Percentiles rank a stretch among this genome's conserved stretches.
phyloP scores from a whole-genome alignment of 1,284 basidiomycete genomes.

The Cutaneotrichosporon dermatis region DNA sequence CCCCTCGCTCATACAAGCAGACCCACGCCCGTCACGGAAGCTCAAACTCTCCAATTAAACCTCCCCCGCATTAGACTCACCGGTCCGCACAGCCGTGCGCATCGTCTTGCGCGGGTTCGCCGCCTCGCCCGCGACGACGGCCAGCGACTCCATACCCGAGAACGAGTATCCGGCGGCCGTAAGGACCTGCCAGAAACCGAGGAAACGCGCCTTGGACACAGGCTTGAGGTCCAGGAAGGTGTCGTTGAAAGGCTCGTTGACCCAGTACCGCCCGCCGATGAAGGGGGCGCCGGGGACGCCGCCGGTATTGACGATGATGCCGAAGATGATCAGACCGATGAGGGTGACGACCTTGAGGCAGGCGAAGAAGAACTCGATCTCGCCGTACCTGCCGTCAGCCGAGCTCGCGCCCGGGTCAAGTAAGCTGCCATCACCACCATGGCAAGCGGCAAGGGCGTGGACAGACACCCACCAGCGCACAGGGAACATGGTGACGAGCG shows the following conservation, averaged over 20 bases:
- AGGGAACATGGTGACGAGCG: constrained; percentile 10
- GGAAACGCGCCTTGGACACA: constrained; percentile 46
- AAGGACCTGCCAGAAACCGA: constrained; percentile 61
- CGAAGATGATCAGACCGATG: constrained; percentile 53
- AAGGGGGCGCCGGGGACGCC: constrained; percentile 57
- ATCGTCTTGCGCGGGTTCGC: constrained; percentile 65
- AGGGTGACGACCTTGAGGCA: constrained; percentile 66
- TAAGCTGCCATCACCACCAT: too few relatives aligned
- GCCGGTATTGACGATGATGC: constrained; percentile 66
- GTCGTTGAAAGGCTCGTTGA: constrained; percentile 53
- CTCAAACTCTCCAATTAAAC: too few relatives aligned
- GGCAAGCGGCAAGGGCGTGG: too few relatives aligned
- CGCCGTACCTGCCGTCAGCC: constrained; percentile 32
- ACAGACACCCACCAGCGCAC: constrained; percentile 9
- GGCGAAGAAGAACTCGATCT: constrained; percentile 52
- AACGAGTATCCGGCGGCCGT: constrained; percentile 34
- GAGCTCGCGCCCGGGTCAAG: too few relatives aligned
- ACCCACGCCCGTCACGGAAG: too few relatives aligned
- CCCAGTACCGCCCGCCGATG: constrained; percentile 57
- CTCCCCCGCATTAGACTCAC: too few relatives aligned
- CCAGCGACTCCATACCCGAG: constrained; percentile 46
- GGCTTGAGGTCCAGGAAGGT: constrained; percentile 22
- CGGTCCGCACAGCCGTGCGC: constrained; percentile 61
- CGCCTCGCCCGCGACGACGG: constrained; percentile 49
- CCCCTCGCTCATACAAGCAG: too few relatives aligned